Percentiles rank a stretch among this genome's conserved stretches.
Conservation (phyloP, 345 rosid species). For the Eucalyptus decipiens region DNA sequence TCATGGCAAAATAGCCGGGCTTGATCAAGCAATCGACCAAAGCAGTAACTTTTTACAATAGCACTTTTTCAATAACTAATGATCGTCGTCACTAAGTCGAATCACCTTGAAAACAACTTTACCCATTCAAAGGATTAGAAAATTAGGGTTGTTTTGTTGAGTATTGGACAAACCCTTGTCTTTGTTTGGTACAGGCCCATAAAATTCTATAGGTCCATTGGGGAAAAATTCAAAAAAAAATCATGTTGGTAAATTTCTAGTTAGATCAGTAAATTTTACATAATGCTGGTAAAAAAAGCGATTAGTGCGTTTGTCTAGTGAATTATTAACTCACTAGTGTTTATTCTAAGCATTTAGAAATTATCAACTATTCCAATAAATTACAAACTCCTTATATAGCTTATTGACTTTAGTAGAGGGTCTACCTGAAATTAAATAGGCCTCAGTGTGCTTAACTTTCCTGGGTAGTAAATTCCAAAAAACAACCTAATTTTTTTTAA, state of each 20-base stretch:
- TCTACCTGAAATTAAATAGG: background rate
- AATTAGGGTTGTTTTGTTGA: background rate
- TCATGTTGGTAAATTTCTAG: background rate
- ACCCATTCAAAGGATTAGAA: background rate
- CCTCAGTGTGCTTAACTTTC: background rate
- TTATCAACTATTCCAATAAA: background rate
- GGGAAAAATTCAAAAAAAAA: background rate
- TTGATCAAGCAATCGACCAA: background rate
- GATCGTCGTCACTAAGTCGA: background rate
- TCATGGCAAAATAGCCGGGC: background rate
- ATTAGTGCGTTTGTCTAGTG: background rate
- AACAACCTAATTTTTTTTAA: no score
- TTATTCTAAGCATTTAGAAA: background rate
- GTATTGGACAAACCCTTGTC: background rate
- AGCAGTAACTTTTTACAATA: no score
- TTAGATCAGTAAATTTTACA: no score
- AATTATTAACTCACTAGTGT: background rate
- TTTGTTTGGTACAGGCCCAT: background rate
- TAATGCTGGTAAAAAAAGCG: background rate
- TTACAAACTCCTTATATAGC: background rate
- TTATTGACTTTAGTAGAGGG: background rate
- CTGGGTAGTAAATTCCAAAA: background rate
- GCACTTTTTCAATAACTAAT: background rate
- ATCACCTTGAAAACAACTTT: background rate
- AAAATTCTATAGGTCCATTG: background rate